Base-by-base conservation (phyloP, 768 basidiomycete genomes). In the Kwoniella shandongensis region DNA sequence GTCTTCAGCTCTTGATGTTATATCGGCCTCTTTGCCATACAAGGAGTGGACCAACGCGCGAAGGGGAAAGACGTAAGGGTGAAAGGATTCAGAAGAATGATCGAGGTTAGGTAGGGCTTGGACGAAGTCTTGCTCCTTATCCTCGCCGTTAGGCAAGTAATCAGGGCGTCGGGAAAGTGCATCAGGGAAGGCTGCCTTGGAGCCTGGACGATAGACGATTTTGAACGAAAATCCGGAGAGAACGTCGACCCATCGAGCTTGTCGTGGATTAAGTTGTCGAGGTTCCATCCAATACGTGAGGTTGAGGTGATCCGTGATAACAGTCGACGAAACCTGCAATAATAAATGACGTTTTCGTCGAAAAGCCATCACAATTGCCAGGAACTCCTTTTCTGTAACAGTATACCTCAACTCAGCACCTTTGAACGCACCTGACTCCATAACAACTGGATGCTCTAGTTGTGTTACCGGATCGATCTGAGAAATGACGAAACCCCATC, bases 371-470 rank as follows among this genome's bases (percentile, higher is more conserved):
- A 83, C 67, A 44, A 84, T 78, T 1, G 80, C 80, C 0, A 83
- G 73, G 13, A 83, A 67, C 71, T 84, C 83, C 60, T 81, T 80
- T 56, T 85, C 79, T 55, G 82, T 77, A 18, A 81, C 78, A 13
- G 81, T 71, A 57, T 84, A 83, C 63, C 83, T 84, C 1, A 67
- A 26, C 62, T 85, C 79, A 0, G 79, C 66, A 0, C 60, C 29
- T 11, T 56, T 66, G 26, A 66, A 45, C 32, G 53, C 51, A 7
- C 65, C 25, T 40, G 65, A 66, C 15, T 26, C 48, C 40, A 66
- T 59, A 5, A 53, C 62, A 7, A 66, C 40, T 17, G 65, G 65
- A 22, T 54, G 45, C 36, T 48, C 30, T 11, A 27, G 25, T 6
- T 23, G 17, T 8, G 7, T 18, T 17, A 8, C 40, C 22, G 29